These are phyloP conservation scores for Penicillium sp. DNA, from an alignment of 2,329 filamentous ascomycete species.

Conservation along the genomic window DNA sequence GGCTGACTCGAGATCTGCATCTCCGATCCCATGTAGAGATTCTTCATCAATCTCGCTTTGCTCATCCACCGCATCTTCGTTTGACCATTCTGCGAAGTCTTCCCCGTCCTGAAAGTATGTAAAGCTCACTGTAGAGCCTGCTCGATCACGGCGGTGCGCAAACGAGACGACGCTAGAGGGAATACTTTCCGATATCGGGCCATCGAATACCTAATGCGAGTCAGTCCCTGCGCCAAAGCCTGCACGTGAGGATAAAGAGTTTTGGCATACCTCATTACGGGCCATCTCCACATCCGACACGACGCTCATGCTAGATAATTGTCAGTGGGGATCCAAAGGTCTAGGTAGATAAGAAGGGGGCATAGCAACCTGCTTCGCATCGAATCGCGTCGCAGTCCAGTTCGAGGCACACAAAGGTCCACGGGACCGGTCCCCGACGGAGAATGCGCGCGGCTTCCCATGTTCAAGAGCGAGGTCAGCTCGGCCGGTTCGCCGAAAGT, in stretches of 20 bases:
- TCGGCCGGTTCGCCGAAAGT: background rate
- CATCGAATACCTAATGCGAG: conserved; percentile 67
- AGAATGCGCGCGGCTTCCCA: conserved; percentile 31
- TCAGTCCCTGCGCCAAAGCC: background rate
- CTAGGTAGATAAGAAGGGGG: background rate
- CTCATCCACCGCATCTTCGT: conserved; percentile 49
- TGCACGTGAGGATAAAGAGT: background rate
- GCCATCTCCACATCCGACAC: conserved; percentile 99
- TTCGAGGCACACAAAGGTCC: conserved; percentile 21
- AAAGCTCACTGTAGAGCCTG: conserved; percentile 85
- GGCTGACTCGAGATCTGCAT: conserved; percentile 38
- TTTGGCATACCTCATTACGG: conserved; percentile 72
- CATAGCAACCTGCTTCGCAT: conserved; percentile 39
- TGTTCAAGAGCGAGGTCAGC: conserved; percentile 14
- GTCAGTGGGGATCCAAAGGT: conserved; percentile 16
- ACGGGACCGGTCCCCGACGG: conserved; percentile 22
- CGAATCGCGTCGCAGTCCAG: conserved; percentile 35
- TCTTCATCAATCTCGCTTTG: conserved; percentile 46
- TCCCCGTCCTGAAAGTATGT: conserved; percentile 77
- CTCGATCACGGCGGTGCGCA: conserved; percentile 73
- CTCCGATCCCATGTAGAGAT: conserved; percentile 40
- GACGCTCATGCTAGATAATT: conserved; percentile 60
- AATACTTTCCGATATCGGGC: conserved; percentile 92
- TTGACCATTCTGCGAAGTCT: conserved; percentile 53
- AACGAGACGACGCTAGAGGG: conserved; percentile 92